A percentile compares a stretch with the other conserved stretches of the same genome.
phyloP scores from a whole-genome alignment of 176 grass and related monocot genomes.

The Areca catechu region DNA sequence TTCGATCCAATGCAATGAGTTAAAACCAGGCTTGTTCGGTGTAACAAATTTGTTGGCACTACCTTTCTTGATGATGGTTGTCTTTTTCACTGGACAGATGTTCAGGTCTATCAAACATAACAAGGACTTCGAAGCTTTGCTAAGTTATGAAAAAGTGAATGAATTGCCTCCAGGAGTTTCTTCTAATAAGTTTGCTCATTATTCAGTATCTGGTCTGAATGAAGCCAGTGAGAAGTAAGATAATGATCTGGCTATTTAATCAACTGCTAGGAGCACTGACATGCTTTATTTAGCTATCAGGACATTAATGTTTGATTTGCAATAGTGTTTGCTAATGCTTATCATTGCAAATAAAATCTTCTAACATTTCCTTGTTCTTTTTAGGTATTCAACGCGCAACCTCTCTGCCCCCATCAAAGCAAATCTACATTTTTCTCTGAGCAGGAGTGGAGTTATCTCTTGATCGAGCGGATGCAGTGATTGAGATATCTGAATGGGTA shows the following conservation, averaged over 20 bases:
- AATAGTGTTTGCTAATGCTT: no score
- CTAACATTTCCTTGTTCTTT: constrained; percentile 17
- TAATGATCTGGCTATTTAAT: neutral
- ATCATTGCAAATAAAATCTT: no score
- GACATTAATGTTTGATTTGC: no score
- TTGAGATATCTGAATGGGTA: constrained; percentile 99
- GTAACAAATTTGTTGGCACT: neutral
- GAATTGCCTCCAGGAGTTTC: constrained; percentile 79
- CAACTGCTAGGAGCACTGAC: no score
- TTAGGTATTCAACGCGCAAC: constrained; percentile 74
- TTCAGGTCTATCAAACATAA: constrained; percentile 85
- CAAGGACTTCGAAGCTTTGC: constrained; percentile 84
- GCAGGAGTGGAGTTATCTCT: constrained; percentile 94
- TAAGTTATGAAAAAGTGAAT: constrained; percentile 63
- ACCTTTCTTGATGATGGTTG: constrained; percentile 8
- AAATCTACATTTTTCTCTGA: constrained; percentile 96
- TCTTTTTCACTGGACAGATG: constrained; percentile 41
- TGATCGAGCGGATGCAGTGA: constrained; percentile 83
- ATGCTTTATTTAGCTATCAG: no score
- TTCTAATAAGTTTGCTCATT: constrained; percentile 58
- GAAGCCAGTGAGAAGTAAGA: constrained; percentile 76
- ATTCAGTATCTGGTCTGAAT: constrained; percentile 71
- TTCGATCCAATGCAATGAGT: neutral
- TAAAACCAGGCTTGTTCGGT: constrained; percentile 1
- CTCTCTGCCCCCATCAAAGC: constrained; percentile 95